phyloP scores from a whole-genome alignment of 2,329 filamentous ascomycete species.

The Colletotrichum sp. region DNA sequence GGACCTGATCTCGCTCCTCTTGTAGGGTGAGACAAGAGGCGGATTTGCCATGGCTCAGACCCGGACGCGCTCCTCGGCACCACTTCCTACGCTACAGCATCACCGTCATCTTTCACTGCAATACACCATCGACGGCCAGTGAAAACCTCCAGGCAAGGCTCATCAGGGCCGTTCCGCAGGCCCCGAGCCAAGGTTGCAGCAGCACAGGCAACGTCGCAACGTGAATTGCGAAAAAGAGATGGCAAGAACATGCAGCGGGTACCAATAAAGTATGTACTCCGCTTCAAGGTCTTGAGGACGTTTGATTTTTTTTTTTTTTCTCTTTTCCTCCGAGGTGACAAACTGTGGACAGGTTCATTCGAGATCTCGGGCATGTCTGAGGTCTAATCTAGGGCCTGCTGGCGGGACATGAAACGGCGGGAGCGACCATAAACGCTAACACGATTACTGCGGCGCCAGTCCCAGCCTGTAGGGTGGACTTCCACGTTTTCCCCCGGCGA shows the following conservation, averaged over 20 bases:
- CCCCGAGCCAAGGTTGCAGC: constrained; percentile 2
- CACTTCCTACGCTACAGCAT: background rate
- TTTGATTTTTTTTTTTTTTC: background rate
- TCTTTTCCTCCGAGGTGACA: background rate
- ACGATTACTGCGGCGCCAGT: background rate
- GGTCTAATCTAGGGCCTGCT: constrained; percentile 1
- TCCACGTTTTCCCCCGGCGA: background rate
- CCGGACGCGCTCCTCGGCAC: background rate
- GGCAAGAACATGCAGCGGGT: constrained; percentile 2
- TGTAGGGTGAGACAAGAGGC: background rate
- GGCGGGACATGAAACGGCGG: constrained; percentile 12
- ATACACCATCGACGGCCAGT: background rate
- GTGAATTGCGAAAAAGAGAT: background rate
- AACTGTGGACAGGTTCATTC: background rate
- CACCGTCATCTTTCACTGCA: constrained; percentile 2
- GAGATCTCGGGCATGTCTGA: background rate
- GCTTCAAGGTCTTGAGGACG: background rate
- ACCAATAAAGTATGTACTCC: constrained; percentile 12
- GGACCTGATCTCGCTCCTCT: background rate
- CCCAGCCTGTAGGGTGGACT: background rate
- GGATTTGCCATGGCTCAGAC: background rate
- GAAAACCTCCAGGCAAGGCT: background rate
- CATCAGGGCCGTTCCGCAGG: constrained; percentile 11
- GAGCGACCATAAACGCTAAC: constrained; percentile 8
- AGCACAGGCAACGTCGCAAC: background rate